A percentile compares a stretch with the other conserved stretches of the same genome.
phyloP scores from a whole-genome alignment of 2,329 filamentous ascomycete species.

The Ramichloridium luteum region DNA sequence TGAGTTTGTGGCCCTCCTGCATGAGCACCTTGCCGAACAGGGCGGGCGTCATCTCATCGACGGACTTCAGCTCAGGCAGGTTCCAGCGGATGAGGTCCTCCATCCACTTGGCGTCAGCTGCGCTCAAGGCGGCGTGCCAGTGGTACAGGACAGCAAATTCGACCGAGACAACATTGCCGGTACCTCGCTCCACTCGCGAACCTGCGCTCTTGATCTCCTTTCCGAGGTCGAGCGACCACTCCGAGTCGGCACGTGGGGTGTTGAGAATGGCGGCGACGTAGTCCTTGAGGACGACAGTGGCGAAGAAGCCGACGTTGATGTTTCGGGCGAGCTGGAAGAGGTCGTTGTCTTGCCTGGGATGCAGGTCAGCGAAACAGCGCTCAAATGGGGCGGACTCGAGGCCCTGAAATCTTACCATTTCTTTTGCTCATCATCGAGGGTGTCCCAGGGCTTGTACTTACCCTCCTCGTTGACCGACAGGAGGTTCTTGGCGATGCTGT shows the following conservation, averaged over 20 bases:
- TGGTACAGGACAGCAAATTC: slow-evolving; percentile 38
- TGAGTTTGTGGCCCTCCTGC: slow-evolving; percentile 27
- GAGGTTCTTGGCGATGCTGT: slow-evolving; percentile 30
- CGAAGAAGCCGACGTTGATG: slow-evolving; percentile 38
- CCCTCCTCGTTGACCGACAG: slow-evolving; percentile 33
- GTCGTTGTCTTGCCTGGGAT: slow-evolving; percentile 36
- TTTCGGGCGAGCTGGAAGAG: slow-evolving; percentile 36
- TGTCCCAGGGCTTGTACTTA: slow-evolving; percentile 32
- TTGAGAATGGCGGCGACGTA: slow-evolving; percentile 38
- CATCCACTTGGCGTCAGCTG: slow-evolving; percentile 37
- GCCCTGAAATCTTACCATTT: slow-evolving; percentile 26
- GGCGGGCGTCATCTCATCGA: slow-evolving; percentile 33
- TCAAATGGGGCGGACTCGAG: no score
- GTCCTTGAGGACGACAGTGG: slow-evolving; percentile 34
- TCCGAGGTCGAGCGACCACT: slow-evolving; percentile 35
- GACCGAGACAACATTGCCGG: slow-evolving; percentile 34
- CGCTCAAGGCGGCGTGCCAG: slow-evolving; percentile 35
- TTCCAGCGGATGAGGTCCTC: slow-evolving; percentile 26
- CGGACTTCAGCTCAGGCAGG: slow-evolving; percentile 29
- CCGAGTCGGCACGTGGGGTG: slow-evolving; percentile 33
- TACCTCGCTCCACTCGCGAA: slow-evolving; percentile 31
- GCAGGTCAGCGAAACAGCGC: no score
- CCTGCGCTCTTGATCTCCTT: slow-evolving; percentile 33
- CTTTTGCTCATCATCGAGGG: slow-evolving; percentile 26
- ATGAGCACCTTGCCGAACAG: slow-evolving; percentile 33